Percentiles rank a stretch among this genome's conserved stretches.
Conservation (phyloP, 331 rosid genomes). For the Acacia concinna region DNA sequence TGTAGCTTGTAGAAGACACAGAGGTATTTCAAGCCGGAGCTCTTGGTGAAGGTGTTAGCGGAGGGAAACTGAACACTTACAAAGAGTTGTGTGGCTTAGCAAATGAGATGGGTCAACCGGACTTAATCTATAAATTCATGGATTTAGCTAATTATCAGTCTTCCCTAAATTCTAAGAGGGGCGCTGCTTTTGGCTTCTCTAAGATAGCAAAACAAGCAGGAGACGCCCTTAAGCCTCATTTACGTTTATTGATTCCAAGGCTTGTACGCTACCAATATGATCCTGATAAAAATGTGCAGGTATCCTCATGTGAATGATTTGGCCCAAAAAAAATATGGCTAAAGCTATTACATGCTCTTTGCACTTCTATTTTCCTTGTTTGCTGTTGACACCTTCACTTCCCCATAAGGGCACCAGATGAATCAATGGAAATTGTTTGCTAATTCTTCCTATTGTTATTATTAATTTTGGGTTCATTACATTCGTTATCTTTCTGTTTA, state of each 20-base stretch:
- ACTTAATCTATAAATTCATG: conserved; percentile 94
- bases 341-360: conserved; percentile 12
- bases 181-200: conserved; percentile 99
- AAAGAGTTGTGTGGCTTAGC: conserved; percentile 96
- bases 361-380: neutral
- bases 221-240: conserved; percentile 86
- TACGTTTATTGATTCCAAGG: conserved; percentile 77
- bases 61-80: conserved; percentile 92
- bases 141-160: conserved; percentile 97
- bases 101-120: conserved; percentile 99
- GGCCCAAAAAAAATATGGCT: neutral
- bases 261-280: conserved; percentile 97
- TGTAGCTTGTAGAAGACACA: conserved; percentile 89
- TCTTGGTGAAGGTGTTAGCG: conserved; percentile 76
- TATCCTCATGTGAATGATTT: conserved; percentile 12
- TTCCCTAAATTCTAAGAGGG: conserved; percentile 85
- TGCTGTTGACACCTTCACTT: conserved; percentile 6
- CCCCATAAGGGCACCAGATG: neutral
- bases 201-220: conserved; percentile 98
- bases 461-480: conserved; percentile 25
- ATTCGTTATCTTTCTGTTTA: conserved; percentile 38
- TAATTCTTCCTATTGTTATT: conserved; percentile 27
- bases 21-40: conserved; percentile 95
- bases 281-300: conserved; percentile 99
- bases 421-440: conserved; percentile 11